Evolutionary conservation across 805 yeast species (phyloP).

Genomic region (Schizosaccharomyces cryophilus): DNA sequence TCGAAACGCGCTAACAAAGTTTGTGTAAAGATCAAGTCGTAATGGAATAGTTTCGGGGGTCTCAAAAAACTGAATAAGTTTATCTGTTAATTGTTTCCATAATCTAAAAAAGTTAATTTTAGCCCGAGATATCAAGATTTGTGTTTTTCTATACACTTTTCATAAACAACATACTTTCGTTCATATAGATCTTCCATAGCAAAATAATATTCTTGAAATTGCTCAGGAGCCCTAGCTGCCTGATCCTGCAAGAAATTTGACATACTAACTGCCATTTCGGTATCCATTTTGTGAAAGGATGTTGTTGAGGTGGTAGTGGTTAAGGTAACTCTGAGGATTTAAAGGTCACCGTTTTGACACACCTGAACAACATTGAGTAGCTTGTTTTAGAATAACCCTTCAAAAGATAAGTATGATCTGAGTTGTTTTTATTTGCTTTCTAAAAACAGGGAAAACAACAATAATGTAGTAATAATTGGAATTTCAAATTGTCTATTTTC

Average conservation of each 20-base stretch:
- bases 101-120: constrained; percentile 15
- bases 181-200: not conserved
- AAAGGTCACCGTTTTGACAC: no score
- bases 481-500: no score
- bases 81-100: constrained; percentile 79
- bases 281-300: not conserved
- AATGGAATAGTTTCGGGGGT: constrained; percentile 27
- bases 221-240: not conserved
- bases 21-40: constrained; percentile 41
- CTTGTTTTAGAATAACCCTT: no score
- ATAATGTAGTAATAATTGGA: no score
- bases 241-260: not conserved
- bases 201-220: not conserved
- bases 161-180: not conserved
- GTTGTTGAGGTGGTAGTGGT: not conserved
- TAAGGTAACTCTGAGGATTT: no score
- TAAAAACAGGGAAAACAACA: no score
- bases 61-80: constrained; percentile 35
- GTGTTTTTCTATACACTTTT: not conserved
- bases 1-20: constrained; percentile 41
- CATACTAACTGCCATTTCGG: not conserved
- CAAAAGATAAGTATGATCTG: no score
- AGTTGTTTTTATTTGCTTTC: no score
- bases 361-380: no score
- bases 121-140: not conserved